Conservation (phyloP, 2,329 filamentous ascomycete species). For the Aspergillus melleus region DNA sequence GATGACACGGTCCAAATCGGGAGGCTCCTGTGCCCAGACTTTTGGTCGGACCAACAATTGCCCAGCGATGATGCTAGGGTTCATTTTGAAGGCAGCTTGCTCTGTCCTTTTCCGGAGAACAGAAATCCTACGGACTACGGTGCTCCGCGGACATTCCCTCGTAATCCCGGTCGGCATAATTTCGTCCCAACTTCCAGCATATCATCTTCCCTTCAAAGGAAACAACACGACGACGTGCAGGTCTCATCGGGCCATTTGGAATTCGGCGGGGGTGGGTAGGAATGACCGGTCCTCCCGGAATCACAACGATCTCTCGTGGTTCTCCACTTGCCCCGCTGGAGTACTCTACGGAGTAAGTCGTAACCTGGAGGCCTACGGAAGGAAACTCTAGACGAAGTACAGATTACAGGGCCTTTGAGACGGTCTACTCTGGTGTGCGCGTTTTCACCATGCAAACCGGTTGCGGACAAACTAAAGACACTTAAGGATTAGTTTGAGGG, state of each 20-base stretch:
- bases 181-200: background rate
- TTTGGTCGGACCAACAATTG: background rate
- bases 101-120: background rate
- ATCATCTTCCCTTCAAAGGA: background rate
- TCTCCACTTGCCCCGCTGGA: background rate
- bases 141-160: background rate
- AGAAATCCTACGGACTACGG: background rate
- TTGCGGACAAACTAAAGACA: background rate
- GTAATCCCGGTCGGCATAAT: background rate
- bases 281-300: background rate
- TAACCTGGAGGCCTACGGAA: too few relatives aligned
- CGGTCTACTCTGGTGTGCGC: too few relatives aligned
- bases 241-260: too few relatives aligned
- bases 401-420: too few relatives aligned
- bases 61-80: background rate
- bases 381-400: too few relatives aligned
- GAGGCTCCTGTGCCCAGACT: conserved; percentile 1
- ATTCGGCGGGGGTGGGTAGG: background rate
- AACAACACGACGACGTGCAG: background rate
- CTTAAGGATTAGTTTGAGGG: background rate
- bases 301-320: background rate
- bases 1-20: background rate
- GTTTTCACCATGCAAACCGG: background rate
- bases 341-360: background rate
- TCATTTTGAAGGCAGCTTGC: background rate